Percentiles rank a stretch among this genome's conserved stretches.
Conservation (phyloP, 371 early-diverging fungal genomes). For the Blastocladiella emersonii region DNA sequence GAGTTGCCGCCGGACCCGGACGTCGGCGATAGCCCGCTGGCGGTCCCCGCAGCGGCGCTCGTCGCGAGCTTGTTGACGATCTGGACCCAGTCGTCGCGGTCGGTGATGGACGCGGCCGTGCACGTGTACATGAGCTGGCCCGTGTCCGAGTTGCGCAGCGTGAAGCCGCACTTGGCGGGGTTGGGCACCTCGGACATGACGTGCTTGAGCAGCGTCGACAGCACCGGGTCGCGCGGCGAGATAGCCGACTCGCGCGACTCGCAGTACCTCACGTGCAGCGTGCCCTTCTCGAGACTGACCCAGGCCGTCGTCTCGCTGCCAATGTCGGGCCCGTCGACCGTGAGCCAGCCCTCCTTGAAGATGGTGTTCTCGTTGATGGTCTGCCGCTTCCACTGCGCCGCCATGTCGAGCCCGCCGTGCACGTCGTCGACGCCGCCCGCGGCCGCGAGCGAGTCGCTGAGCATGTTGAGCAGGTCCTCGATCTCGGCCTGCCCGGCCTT, state of each 20-base stretch:
- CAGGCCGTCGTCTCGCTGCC: slow-evolving; percentile 8
- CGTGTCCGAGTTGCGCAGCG: slow-evolving; percentile 7
- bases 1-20: neutral
- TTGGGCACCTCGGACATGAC: slow-evolving; percentile 6
- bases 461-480: slow-evolving; percentile 1
- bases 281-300: slow-evolving; percentile 14
- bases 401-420: neutral
- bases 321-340: neutral
- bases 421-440: neutral
- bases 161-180: slow-evolving; percentile 8
- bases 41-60: neutral
- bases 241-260: slow-evolving; percentile 16
- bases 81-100: slow-evolving; percentile 14
- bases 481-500: neutral
- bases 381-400: neutral
- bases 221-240: slow-evolving; percentile 5
- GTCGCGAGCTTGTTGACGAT: slow-evolving; percentile 7
- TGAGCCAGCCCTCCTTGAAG: slow-evolving; percentile 24
- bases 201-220: neutral
- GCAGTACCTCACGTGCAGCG: slow-evolving; percentile 11
- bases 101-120: slow-evolving; percentile 4
- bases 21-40: neutral
- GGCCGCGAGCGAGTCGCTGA: neutral
- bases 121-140: slow-evolving; percentile 2
- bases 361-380: neutral